Evolutionary conservation across 2,329 filamentous ascomycete species (phyloP).

Genomic region (Tolypocladium capitatum): DNA sequence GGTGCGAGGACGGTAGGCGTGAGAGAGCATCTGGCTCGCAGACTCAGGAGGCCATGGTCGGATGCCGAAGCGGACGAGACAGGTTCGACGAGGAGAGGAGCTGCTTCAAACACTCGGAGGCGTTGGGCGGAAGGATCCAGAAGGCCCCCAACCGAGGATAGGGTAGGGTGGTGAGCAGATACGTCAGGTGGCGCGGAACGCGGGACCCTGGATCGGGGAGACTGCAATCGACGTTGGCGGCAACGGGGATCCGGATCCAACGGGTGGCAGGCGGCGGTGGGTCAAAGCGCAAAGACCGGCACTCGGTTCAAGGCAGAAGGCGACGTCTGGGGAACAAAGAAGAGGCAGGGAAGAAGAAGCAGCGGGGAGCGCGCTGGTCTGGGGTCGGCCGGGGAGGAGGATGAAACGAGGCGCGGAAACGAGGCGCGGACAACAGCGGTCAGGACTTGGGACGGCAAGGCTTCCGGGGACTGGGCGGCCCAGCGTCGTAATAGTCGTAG

Average conservation of each 20-base stretch:
- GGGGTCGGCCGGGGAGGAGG: background rate
- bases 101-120: too few species aligned
- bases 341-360: background rate
- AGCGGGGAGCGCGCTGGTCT: background rate
- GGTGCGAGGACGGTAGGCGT: background rate
- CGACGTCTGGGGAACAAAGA: background rate
- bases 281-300: background rate
- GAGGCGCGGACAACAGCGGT: background rate
- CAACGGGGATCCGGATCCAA: slow-evolving; percentile 2
- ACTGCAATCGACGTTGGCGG: slow-evolving; percentile 1
- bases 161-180: background rate
- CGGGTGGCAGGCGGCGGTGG: slow-evolving; percentile 2
- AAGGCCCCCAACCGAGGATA: too few species aligned
- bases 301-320: background rate
- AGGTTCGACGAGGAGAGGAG: background rate
- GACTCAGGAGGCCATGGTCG: background rate
- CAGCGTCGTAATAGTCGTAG: too few species aligned
- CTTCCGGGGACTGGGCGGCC: background rate
- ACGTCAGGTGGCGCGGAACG: slow-evolving; percentile 2
- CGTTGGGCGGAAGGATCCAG: too few species aligned
- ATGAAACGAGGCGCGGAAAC: too few species aligned
- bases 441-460: background rate
- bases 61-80: background rate
- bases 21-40: background rate
- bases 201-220: background rate